Conservation (phyloP, 345 rosid species). For the Gynandropsis gynandra region DNA sequence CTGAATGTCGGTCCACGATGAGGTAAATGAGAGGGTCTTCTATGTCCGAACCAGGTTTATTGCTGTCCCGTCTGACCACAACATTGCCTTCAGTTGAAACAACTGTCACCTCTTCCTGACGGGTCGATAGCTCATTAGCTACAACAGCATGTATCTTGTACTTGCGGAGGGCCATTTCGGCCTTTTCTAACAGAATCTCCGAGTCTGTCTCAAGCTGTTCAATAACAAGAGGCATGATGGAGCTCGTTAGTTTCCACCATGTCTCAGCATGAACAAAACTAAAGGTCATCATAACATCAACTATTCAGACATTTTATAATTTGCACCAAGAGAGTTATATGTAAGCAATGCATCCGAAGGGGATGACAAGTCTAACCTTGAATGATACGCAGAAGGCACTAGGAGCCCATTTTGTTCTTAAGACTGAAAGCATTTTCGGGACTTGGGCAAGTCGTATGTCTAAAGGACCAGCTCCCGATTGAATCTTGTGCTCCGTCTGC, state of each 20-base stretch:
- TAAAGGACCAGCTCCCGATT: slow-evolving; percentile 83
- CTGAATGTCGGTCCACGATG: slow-evolving; percentile 48
- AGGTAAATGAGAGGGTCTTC: slow-evolving; percentile 67
- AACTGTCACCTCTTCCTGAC: slow-evolving; percentile 65
- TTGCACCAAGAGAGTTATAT: neutral
- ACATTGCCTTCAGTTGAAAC: slow-evolving; percentile 47
- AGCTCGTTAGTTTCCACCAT: too few species aligned
- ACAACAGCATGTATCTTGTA: slow-evolving; percentile 73
- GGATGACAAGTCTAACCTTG: slow-evolving; percentile 52
- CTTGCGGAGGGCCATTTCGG: slow-evolving; percentile 55
- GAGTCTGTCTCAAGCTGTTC: slow-evolving; percentile 86
- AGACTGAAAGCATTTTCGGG: slow-evolving; percentile 71
- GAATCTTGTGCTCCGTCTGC: slow-evolving; percentile 90
- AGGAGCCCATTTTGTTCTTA: slow-evolving; percentile 82
- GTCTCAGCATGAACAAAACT: too few species aligned
- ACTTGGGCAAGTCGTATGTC: slow-evolving; percentile 88
- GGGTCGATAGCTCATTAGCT: slow-evolving; percentile 72
- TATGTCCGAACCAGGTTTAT: slow-evolving; percentile 47
- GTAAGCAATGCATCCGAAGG: neutral
- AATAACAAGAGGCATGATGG: neutral
- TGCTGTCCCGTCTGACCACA: slow-evolving; percentile 48
- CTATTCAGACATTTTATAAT: too few species aligned
- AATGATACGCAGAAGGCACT: slow-evolving; percentile 81
- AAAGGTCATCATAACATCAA: too few species aligned
- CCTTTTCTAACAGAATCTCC: slow-evolving; percentile 69